A percentile compares a stretch with the other conserved stretches of the same genome.
Evolutionary conservation across 1,139 yeast genomes (phyloP).

Genomic region (Arxiozyma heterogenica): DNA sequence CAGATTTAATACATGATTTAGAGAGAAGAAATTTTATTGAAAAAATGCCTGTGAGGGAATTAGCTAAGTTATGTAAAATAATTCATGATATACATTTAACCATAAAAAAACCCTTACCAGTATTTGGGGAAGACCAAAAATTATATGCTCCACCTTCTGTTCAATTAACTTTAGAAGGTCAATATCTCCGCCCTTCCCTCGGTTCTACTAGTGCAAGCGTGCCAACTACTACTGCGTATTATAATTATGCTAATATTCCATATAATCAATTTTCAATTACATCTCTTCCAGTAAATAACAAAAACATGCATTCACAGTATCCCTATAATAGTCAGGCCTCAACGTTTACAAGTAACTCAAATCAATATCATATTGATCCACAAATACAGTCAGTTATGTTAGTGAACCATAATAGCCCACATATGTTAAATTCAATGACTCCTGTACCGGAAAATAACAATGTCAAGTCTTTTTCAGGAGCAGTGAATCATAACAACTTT

Average conservation of each 20-base stretch:
- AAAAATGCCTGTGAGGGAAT: conserved; percentile 9
- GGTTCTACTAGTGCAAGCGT: too few species aligned
- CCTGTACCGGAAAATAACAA: not conserved
- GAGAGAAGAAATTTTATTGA: conserved; percentile 13
- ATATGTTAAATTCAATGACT: not conserved
- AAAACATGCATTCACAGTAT: not conserved
- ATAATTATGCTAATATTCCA: not conserved
- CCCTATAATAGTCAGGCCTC: not conserved
- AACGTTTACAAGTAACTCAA: not conserved
- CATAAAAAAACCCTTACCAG: conserved; percentile 1
- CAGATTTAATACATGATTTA: conserved; percentile 13
- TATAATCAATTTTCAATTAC: not conserved
- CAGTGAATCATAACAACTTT: not conserved
- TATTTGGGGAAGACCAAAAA: not conserved
- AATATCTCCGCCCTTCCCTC: not conserved
- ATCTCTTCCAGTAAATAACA: not conserved
- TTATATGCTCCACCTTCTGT: conserved; percentile 4
- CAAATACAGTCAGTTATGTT: not conserved
- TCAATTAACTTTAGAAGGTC: not conserved
- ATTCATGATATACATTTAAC: conserved; percentile 7
- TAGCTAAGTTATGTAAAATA: conserved; percentile 11
- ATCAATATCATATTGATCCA: not conserved
- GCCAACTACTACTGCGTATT: not conserved
- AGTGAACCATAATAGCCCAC: not conserved
- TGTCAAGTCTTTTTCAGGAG: not conserved